Evolutionary conservation across 2,329 filamentous ascomycete genomes (phyloP).

Genomic region (Parascedosporium putredinis): DNA sequence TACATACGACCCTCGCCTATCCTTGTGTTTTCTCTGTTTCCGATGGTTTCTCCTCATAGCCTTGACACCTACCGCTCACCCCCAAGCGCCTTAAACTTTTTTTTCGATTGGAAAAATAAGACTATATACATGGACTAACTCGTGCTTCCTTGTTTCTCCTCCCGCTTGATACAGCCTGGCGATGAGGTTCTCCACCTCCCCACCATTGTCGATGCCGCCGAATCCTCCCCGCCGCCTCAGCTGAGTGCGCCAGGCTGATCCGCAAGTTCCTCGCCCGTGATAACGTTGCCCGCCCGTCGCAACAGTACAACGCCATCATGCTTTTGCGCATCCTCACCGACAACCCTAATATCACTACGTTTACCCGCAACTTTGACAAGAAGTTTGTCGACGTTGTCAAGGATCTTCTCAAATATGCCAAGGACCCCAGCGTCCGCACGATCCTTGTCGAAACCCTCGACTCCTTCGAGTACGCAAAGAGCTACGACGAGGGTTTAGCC

Average conservation of each 20-base stretch:
- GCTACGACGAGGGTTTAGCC: slow-evolving; percentile 61
- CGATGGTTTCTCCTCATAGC: too few relatives aligned
- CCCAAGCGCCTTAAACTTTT: too few relatives aligned
- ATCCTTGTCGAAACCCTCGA: slow-evolving; percentile 82
- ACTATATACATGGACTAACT: slow-evolving; percentile 25
- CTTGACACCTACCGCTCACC: too few relatives aligned
- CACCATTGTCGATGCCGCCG: slow-evolving; percentile 86
- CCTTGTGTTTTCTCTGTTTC: background rate
- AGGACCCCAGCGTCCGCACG: slow-evolving; percentile 69
- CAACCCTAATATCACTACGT: slow-evolving; percentile 72
- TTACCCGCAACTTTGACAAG: slow-evolving; percentile 82
- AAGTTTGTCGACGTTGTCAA: slow-evolving; percentile 72
- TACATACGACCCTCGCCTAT: slow-evolving; percentile 15
- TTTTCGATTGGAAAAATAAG: too few relatives aligned
- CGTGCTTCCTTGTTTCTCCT: background rate
- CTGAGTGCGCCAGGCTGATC: slow-evolving; percentile 69
- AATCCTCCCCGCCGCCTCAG: slow-evolving; percentile 83
- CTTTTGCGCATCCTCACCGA: slow-evolving; percentile 82
- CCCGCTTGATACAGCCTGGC: too few relatives aligned
- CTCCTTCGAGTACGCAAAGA: slow-evolving; percentile 61
- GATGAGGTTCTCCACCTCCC: slow-evolving; percentile 90
- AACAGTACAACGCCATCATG: slow-evolving; percentile 96
- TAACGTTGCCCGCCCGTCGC: slow-evolving; percentile 52
- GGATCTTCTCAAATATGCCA: slow-evolving; percentile 58
- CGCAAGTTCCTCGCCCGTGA: slow-evolving; percentile 73